These are phyloP conservation scores for Pyrenopolyporus hunteri DNA, from an alignment of 495 filamentous ascomycete species.

Conservation along the genomic window DNA sequence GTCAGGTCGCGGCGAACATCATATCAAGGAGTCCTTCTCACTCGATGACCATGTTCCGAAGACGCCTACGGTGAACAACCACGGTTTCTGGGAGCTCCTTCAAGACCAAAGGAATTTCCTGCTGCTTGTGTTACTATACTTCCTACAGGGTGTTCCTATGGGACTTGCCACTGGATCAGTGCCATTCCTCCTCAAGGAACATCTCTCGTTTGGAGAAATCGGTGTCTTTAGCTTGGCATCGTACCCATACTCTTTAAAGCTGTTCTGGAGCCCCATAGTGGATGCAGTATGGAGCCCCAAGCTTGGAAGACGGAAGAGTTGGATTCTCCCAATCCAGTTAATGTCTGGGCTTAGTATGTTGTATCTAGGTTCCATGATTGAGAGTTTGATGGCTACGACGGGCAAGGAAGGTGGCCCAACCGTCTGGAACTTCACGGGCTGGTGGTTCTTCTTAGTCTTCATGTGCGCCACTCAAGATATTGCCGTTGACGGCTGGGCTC, in stretches of 20 bases:
- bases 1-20: conserved; percentile 66
- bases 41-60: conserved; percentile 74
- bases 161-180: conserved; percentile 91
- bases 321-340: conserved; percentile 95
- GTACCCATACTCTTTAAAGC: conserved; percentile 94
- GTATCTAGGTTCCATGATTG: conserved; percentile 77
- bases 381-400: conserved; percentile 83
- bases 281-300: conserved; percentile 90
- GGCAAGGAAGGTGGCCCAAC: conserved; percentile 78
- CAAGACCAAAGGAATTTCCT: conserved; percentile 88
- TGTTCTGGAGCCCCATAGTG: conserved; percentile 96
- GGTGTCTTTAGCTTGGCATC: conserved; percentile 92
- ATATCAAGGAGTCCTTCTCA: conserved; percentile 77
- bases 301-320: conserved; percentile 90
- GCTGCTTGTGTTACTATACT: conserved; percentile 89
- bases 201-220: conserved; percentile 92
- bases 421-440: conserved; percentile 92
- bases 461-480: conserved; percentile 99
- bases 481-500: conserved; percentile 96
- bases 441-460: conserved; percentile 98
- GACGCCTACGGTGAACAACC: conserved; percentile 62
- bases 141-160: conserved; percentile 97
- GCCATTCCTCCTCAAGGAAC: conserved; percentile 88
- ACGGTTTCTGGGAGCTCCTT: conserved; percentile 82
- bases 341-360: conserved; percentile 91